Conservation (phyloP, 78 protist genomes). For the Pelomyxa schiedti region DNA sequence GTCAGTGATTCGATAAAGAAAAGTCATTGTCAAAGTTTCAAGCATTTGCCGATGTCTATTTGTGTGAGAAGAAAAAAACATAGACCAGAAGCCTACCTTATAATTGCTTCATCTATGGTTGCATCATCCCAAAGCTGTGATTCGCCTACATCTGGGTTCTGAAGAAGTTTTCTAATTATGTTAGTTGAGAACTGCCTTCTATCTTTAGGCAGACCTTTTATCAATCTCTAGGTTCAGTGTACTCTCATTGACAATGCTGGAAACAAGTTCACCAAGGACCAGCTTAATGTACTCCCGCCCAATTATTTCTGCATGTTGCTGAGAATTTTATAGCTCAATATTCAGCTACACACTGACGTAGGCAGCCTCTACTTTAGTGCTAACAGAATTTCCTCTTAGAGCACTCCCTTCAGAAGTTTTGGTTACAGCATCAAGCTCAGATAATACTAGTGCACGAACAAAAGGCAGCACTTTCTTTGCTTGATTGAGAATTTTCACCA, state of each 20-base stretch:
- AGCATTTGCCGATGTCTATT: constrained; percentile 3
- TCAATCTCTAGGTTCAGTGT: constrained; percentile 32
- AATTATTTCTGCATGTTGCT: not conserved
- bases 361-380: constrained; percentile 45
- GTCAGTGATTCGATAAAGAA: constrained; percentile 47
- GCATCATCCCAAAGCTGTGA: constrained; percentile 13
- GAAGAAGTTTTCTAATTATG: not conserved
- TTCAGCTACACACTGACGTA: constrained; percentile 5
- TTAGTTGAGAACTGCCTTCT: constrained; percentile 4
- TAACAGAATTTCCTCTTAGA: constrained; percentile 35
- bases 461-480: constrained; percentile 37
- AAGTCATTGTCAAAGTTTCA: constrained; percentile 1
- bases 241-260: constrained; percentile 16
- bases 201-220: not conserved
- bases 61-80: too few relatives aligned
- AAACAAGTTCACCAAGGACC: constrained; percentile 35
- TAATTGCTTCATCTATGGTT: not conserved
- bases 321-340: not conserved
- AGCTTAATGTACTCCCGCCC: constrained; percentile 30
- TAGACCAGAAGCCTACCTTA: not conserved
- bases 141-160: not conserved
- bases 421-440: constrained; percentile 18
- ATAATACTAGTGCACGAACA: constrained; percentile 23
- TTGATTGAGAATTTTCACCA: constrained; percentile 26
- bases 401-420: constrained; percentile 31